phyloP scores from a whole-genome alignment of 768 basidiomycete species.

The Naganishia antarctica region DNA sequence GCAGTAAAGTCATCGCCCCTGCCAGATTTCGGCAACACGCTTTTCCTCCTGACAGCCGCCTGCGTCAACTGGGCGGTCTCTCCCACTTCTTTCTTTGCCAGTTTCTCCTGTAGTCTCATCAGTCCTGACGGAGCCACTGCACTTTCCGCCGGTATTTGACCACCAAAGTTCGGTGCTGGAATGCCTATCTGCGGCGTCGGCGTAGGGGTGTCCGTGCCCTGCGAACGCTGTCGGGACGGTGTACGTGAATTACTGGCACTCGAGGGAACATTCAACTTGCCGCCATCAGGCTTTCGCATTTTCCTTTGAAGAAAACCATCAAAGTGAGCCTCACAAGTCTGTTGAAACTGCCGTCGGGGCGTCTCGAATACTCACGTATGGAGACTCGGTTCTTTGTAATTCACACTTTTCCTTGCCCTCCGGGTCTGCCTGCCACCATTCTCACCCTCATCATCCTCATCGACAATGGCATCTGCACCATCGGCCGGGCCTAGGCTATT shows the following conservation, averaged over 20 bases:
- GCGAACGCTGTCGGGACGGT: constrained; percentile 13
- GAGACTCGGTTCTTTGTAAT: constrained; percentile 46
- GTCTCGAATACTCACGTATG: constrained; percentile 36
- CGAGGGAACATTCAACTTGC: constrained; percentile 4
- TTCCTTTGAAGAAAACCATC: constrained; percentile 32
- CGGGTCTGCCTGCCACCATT: constrained; percentile 30
- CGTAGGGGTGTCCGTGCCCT: constrained; percentile 4
- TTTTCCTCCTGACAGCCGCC: constrained; percentile 32
- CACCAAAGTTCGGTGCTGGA: background rate
- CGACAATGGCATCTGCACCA: background rate
- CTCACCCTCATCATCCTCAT: constrained; percentile 27
- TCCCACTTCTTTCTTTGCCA: constrained; percentile 6
- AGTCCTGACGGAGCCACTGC: constrained; percentile 3
- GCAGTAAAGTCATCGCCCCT: background rate
- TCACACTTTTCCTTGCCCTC: constrained; percentile 39
- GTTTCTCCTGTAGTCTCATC: constrained; percentile 17
- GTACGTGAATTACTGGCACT: constrained; percentile 14
- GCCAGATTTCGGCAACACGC: constrained; percentile 32
- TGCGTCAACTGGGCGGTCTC: constrained; percentile 30
- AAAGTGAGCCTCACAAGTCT: background rate
- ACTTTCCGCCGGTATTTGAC: background rate
- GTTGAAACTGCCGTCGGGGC: background rate
- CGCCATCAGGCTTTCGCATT: constrained; percentile 45
- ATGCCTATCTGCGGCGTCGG: background rate
- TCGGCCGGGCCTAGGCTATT: background rate